These are phyloP conservation scores for Penicillium italicum DNA, from an alignment of 2,329 filamentous ascomycete genomes.

Conservation along the genomic window DNA sequence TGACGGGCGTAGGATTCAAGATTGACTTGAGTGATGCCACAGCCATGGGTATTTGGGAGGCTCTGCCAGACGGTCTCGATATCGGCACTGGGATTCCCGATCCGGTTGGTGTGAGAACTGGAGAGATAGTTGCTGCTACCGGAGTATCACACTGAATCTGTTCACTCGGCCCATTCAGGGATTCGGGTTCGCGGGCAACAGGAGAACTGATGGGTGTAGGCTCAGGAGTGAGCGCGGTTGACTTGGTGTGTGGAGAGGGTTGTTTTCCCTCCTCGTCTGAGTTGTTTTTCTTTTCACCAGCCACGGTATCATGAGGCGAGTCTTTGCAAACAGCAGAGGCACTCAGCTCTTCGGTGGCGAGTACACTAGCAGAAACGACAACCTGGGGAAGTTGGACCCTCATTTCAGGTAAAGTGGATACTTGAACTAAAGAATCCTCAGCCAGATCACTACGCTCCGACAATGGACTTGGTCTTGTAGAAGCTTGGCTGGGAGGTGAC, in stretches of 20 bases:
- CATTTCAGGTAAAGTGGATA: background rate
- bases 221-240: background rate
- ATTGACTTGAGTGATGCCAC: background rate
- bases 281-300: too few relatives aligned
- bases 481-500: background rate
- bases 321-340: background rate
- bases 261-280: background rate
- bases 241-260: background rate
- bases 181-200: background rate
- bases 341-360: background rate
- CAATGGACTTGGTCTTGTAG: conserved; percentile 2
- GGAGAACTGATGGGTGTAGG: background rate
- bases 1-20: background rate
- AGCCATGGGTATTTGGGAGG: conserved; percentile 4
- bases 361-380: background rate
- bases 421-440: conserved; percentile 9
- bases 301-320: background rate
- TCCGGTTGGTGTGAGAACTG: background rate
- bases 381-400: background rate
- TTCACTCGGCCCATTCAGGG: background rate
- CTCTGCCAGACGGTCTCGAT: background rate
- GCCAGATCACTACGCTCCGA: conserved; percentile 7
- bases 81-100: background rate
- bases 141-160: background rate
- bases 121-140: background rate